phyloP scores from a whole-genome alignment of 176 grass and related monocot genomes.

The Musa beccarii region DNA sequence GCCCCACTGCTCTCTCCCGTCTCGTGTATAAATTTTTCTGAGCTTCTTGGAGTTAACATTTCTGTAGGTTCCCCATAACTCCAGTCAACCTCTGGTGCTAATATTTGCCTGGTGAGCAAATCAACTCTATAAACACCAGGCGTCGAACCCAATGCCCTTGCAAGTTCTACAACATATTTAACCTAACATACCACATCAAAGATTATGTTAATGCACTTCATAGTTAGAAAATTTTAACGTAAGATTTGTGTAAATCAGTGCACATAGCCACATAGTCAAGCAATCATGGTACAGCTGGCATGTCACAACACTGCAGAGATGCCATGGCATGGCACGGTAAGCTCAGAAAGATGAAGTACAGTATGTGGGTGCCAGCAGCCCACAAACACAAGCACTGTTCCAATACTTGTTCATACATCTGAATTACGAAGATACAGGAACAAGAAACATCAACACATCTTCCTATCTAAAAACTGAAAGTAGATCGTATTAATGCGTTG shows the following conservation, averaged over 20 bases:
- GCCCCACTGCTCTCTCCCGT: constrained; percentile 59
- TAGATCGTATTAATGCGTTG: not conserved
- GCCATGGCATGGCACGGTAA: too few species aligned
- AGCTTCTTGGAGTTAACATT: constrained; percentile 46
- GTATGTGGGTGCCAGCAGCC: too few species aligned
- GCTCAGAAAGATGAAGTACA: too few species aligned
- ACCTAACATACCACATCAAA: constrained; percentile 30
- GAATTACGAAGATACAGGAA: not conserved
- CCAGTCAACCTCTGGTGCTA: constrained; percentile 57
- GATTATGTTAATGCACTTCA: not conserved
- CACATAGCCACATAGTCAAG: too few species aligned
- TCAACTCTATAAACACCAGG: constrained; percentile 76
- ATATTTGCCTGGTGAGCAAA: constrained; percentile 60
- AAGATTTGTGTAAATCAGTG: not conserved
- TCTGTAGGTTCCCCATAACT: constrained; percentile 77
- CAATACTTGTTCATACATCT: not conserved
- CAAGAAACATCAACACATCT: not conserved
- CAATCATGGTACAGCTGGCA: too few species aligned
- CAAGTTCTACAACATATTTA: constrained; percentile 84
- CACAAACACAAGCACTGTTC: too few species aligned
- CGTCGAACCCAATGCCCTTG: constrained; percentile 60
- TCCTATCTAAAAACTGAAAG: not conserved
- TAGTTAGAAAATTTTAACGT: constrained; percentile 2
- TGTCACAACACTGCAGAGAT: too few species aligned
- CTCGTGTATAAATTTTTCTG: constrained; percentile 38